phyloP scores from a whole-genome alignment of 1,284 basidiomycete genomes.

The Coniferiporia sulphurascens region DNA sequence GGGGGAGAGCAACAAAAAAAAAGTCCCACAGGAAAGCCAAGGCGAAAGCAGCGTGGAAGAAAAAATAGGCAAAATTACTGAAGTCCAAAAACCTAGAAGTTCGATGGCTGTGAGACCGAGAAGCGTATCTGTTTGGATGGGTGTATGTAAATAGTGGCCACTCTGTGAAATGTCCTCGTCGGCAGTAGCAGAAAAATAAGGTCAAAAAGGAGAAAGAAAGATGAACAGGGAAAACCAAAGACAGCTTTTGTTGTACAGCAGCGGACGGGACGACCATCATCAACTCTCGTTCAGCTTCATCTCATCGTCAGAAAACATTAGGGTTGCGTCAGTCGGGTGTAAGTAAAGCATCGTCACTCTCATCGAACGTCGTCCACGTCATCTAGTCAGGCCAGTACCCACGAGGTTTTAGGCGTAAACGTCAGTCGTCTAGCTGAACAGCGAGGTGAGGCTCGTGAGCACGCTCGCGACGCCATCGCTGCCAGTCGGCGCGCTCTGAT shows the following conservation, averaged over 20 bases:
- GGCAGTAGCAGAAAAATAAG: not conserved
- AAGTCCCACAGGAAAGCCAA: no score
- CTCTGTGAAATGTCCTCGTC: not conserved
- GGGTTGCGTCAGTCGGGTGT: not conserved
- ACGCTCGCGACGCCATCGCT: constrained; percentile 9
- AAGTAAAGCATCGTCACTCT: not conserved
- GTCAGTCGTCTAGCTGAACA: constrained; percentile 4
- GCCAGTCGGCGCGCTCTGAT: constrained; percentile 33
- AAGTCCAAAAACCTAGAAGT: not conserved
- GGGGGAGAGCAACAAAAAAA: no score
- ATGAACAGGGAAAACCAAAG: not conserved
- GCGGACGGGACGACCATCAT: not conserved
- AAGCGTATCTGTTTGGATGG: not conserved
- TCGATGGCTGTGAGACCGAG: not conserved
- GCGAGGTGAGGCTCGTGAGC: constrained; percentile 8
- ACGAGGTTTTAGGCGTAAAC: not conserved
- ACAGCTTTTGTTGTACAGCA: not conserved
- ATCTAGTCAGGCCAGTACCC: not conserved
- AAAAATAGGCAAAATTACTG: no score
- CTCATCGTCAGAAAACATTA: not conserved
- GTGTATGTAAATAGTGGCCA: not conserved
- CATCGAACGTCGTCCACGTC: not conserved
- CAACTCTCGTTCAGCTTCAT: not conserved
- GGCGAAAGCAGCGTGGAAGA: no score
- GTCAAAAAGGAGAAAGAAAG: not conserved